A percentile compares a stretch with the other conserved stretches of the same genome.
Evolutionary conservation across 2,329 filamentous ascomycete genomes (phyloP).

Genomic region (Fusarium nelsonii): DNA sequence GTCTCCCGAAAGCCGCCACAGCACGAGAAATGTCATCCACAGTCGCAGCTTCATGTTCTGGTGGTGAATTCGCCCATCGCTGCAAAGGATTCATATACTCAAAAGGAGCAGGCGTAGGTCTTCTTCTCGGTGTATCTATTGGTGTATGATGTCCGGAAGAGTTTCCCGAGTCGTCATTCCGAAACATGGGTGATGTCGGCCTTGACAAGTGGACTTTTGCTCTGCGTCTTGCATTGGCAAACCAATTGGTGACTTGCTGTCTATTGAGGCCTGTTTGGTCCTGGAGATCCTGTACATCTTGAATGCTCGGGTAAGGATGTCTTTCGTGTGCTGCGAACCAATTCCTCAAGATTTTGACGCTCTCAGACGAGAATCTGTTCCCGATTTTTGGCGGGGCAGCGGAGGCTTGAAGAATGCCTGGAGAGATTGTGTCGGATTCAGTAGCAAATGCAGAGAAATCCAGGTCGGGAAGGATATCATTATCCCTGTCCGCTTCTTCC

Average conservation of each 20-base stretch:
- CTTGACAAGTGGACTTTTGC: slow-evolving; percentile 70
- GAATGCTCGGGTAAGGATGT: slow-evolving; percentile 85
- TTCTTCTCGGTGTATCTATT: slow-evolving; percentile 68
- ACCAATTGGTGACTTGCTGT: slow-evolving; percentile 87
- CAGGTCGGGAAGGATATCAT: background rate
- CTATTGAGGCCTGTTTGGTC: slow-evolving; percentile 79
- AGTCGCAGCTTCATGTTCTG: slow-evolving; percentile 51
- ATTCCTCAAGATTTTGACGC: slow-evolving; percentile 71
- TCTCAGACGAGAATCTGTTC: slow-evolving; percentile 32
- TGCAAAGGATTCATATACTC: slow-evolving; percentile 48
- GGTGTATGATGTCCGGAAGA: slow-evolving; percentile 45
- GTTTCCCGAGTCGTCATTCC: slow-evolving; percentile 30
- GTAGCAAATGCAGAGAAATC: background rate
- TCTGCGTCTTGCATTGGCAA: slow-evolving; percentile 84
- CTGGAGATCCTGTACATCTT: slow-evolving; percentile 81
- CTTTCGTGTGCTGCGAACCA: slow-evolving; percentile 82
- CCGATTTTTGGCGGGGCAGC: slow-evolving; percentile 37
- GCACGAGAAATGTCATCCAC: slow-evolving; percentile 51
- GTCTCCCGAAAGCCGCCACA: slow-evolving; percentile 51
- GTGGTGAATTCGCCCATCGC: slow-evolving; percentile 52
- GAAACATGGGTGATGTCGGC: slow-evolving; percentile 36
- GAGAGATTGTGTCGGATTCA: slow-evolving; percentile 24
- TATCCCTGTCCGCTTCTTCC: slow-evolving; percentile 1
- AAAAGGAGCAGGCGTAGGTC: slow-evolving; percentile 53
- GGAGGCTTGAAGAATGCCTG: slow-evolving; percentile 28